Evolutionary conservation across 768 basidiomycete species (phyloP), one percentile per base, ranked within the genome.

Genomic region (Sutorius australiensis): DNA sequence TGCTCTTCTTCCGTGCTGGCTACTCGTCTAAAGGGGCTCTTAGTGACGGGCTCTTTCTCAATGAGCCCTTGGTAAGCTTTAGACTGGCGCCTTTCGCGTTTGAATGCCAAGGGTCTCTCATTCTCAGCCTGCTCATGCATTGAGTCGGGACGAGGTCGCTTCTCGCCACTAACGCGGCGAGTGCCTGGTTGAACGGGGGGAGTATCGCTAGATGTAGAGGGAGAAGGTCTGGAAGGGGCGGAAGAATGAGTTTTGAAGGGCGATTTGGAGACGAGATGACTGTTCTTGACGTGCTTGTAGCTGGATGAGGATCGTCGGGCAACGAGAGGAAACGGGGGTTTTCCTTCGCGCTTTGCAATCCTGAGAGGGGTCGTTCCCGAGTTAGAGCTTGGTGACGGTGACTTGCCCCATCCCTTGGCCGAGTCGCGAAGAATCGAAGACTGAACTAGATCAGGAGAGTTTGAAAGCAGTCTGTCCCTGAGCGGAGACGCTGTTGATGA

Each of bases 251-350:
- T 81, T 61, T 87, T 88, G 75, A 93, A 93, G 10, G 90, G 90
- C 11, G 91, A 93, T 60, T 91, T 91, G 28, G 86, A 84, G 16
- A 93, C 91, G 51, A 92, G 83, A 64, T 86, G 84, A 66, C 84
- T 89, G 61, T 75, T 84, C 61, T 78, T 80, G 58, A 92, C 79
- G 68, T 89, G 89, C 58, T 80, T 85, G 72, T 86, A 92, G 68
- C 87, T 90, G 38, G 83, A 85, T 8, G 88, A 90, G 14, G 81
- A 77, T 39, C 90, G 80, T 31, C 90, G 82, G 44, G 84, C 82
- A 41, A 90, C 70, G n/a, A 72, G 67, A 41, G 81, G 74, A 42
- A 73, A 77, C 19, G 74, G 73, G 5, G 72, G 63, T 41, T 57
- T 71, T 31, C 62, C 62, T n/a, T 86, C 85, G 54, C 87, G 80